Percentiles rank a stretch among this genome's conserved stretches.
Conservation (phyloP, 2,329 filamentous ascomycete genomes). For the Aspergillus sp. region DNA sequence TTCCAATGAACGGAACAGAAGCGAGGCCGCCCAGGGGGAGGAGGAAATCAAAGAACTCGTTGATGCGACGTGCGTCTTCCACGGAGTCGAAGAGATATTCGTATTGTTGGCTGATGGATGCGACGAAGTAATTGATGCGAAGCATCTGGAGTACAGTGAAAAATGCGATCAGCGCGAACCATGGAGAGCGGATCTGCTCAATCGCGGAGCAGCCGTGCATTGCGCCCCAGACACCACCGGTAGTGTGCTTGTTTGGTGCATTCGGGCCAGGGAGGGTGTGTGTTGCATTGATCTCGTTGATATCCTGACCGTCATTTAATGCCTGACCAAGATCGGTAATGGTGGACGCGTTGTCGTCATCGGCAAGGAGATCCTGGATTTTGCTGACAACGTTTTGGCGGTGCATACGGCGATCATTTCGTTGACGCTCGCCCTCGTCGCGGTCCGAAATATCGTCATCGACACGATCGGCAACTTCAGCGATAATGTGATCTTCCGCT, state of each 20-base stretch:
- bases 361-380: constrained; percentile 71
- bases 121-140: constrained; percentile 89
- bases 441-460: constrained; percentile 55
- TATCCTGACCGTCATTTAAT: constrained; percentile 7
- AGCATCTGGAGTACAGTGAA: constrained; percentile 79
- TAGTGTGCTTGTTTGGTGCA: constrained; percentile 27
- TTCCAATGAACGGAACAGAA: constrained; percentile 83
- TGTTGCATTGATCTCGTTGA: constrained; percentile 35
- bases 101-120: constrained; percentile 81
- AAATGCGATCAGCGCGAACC: constrained; percentile 80
- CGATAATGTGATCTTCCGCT: constrained; percentile 56
- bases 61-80: constrained; percentile 65
- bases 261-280: constrained; percentile 28
- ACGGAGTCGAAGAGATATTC: constrained; percentile 67
- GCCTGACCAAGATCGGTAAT: constrained; percentile 7
- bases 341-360: constrained; percentile 14
- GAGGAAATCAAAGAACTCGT: constrained; percentile 83
- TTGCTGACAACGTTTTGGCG: constrained; percentile 66
- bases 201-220: constrained; percentile 15
- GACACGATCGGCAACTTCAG: constrained; percentile 57
- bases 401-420: constrained; percentile 57
- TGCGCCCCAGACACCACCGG: constrained; percentile 75
- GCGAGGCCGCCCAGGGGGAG: constrained; percentile 79
- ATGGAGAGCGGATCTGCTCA: constrained; percentile 44
- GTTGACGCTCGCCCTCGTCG: constrained; percentile 47